A percentile compares a stretch with the other conserved stretches of the same genome.
Evolutionary conservation across 352 stramenopile genomes (phyloP).

Genomic region (Pythium biforme): DNA sequence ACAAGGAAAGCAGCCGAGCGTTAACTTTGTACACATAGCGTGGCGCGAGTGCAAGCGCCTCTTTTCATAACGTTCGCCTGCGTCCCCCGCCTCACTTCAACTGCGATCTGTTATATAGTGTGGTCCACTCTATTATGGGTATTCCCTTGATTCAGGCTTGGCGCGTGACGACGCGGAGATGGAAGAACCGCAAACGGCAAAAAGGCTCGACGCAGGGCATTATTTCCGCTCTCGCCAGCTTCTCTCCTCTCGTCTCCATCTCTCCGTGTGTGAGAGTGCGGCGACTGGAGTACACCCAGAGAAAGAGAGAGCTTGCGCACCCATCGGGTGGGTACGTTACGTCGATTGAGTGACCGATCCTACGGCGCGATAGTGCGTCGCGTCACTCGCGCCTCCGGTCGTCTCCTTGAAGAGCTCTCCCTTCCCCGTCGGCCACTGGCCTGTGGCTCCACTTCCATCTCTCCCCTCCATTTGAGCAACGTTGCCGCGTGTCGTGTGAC

Average conservation of each 20-base stretch:
- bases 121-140: conserved; percentile 15
- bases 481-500: background rate
- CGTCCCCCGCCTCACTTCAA: conserved; percentile 6
- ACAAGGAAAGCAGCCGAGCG: conserved; percentile 7
- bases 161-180: background rate
- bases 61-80: background rate
- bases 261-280: background rate
- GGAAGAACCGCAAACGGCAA: conserved; percentile 18
- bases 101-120: background rate
- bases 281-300: background rate
- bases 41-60: conserved; percentile 4
- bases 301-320: too few relatives aligned
- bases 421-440: too few relatives aligned
- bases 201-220: background rate
- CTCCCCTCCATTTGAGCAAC: background rate
- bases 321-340: too few relatives aligned
- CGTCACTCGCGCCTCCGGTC: background rate
- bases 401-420: background rate
- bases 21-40: conserved; percentile 24
- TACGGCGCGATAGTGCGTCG: too few relatives aligned
- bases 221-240: background rate
- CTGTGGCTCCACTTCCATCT: too few relatives aligned
- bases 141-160: background rate
- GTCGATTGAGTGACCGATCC: background rate
- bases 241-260: conserved; percentile 2